A percentile compares a stretch with the other conserved stretches of the same genome.
phyloP scores from a whole-genome alignment of 1,139 yeast genomes.

The Debaryomycetaceae sp. region DNA sequence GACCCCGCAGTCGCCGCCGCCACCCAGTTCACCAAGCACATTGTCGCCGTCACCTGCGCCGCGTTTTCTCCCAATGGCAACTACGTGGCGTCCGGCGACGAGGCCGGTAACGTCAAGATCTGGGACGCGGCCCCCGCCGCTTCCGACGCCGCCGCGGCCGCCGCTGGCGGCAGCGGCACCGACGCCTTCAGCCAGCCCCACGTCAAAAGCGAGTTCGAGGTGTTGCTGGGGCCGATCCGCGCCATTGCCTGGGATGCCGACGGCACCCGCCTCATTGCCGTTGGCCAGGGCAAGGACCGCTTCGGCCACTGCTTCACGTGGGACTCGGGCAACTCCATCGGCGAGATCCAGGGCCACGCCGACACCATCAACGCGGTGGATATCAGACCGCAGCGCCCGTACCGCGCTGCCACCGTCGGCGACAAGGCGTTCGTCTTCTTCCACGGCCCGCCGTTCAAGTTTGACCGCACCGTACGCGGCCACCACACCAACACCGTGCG shows the following conservation, averaged over 20 bases:
- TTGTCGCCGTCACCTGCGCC: constrained; percentile 71
- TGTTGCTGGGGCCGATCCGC: constrained; percentile 76
- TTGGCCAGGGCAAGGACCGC: constrained; percentile 89
- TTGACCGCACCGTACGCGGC: constrained; percentile 65
- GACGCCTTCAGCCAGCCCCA: constrained; percentile 42
- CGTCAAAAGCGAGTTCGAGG: constrained; percentile 77
- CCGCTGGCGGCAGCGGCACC: constrained; percentile 13
- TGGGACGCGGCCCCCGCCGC: constrained; percentile 58
- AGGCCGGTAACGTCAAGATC: constrained; percentile 76
- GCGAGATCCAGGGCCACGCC: constrained; percentile 95
- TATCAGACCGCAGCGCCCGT: constrained; percentile 85
- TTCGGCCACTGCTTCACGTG: constrained; percentile 91
- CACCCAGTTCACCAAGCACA: constrained; percentile 71
- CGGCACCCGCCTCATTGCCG: constrained; percentile 79
- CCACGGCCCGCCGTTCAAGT: constrained; percentile 93
- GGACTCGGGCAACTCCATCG: constrained; percentile 93
- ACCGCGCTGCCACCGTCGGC: constrained; percentile 88
- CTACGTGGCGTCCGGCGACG: constrained; percentile 91
- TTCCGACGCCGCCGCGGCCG: neutral
- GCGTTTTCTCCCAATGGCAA: constrained; percentile 85
- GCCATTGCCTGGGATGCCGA: constrained; percentile 95
- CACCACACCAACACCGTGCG: constrained; percentile 75
- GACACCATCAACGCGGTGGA: constrained; percentile 78
- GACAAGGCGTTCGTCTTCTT: constrained; percentile 81
- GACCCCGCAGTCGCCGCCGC: constrained; percentile 39